Base-by-base conservation (phyloP, 2,329 filamentous ascomycete species). In the Fusarium tuaranense region DNA sequence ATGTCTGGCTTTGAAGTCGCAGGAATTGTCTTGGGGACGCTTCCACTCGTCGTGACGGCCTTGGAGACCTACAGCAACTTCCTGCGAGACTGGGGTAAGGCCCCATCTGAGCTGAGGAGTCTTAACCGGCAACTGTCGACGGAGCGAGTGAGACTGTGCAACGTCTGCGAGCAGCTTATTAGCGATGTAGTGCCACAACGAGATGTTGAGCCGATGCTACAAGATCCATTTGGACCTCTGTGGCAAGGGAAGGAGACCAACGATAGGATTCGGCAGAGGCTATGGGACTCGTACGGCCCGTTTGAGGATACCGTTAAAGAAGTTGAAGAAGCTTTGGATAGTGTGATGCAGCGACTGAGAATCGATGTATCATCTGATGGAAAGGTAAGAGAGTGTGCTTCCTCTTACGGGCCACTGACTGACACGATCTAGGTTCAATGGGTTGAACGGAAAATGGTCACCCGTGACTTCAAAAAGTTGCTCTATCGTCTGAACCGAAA, bases 81-180 rank as follows among this genome's bases (percentile, higher is more conserved):
- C 18, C 58, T 81, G 8, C 67, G 70, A 8, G 65, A 30, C 62
- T 72, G 65, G 74, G 69, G 9, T 7, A 73, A 69, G 1, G 75
- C 76, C 2, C 55, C 74, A 1, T 69, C 71, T 1, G 80, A 82
- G 18, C 61, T 80, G 7, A 70, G 63, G 4, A 77, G 58, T 13
- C 74, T 82, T 3, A 71, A 76, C 5, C 63, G 65, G 0, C 72
- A 69, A 0, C 68, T 83, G 4, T 60, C 69, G 5, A 81, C 75
- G 0, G 81, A 83, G 36, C 51, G 70, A 1, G 68, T 70, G 4
- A 81, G 78, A 14, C 46, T 82, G 0, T 68, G 77, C 5, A 81
- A 83, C 48, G 77, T 80, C 8, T 82, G 76, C 38, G 72, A 82
- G 22, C 78, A 78, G 12, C 75, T 83, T 0, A 75, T 83, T 4